Base-by-base conservation (phyloP, 805 yeast genomes). In the Cyberlindnera nakhonratchasimensis region DNA sequence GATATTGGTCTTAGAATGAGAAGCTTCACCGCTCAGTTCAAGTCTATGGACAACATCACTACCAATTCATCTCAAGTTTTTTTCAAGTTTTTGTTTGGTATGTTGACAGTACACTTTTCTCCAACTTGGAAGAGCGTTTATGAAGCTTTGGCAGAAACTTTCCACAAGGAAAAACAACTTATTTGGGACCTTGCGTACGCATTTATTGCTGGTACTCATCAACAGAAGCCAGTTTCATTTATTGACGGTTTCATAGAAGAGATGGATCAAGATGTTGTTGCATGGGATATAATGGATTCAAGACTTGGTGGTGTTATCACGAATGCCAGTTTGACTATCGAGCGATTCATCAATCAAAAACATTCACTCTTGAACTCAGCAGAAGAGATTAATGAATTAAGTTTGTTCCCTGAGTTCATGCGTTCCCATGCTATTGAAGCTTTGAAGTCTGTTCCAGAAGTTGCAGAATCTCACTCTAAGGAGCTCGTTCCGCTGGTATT, bases 41-140 rank as follows among this genome's bases (percentile, higher is more conserved):
- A 55, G 59, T 13, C 47, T 58, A 4, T 65, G 64, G 21, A 50
- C 51, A 10, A 62, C 48, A 45, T 29, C 23, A 11, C 42, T 51
- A 23, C 39, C 51, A 2, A 55, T 46, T 36, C 46, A 46, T 40
- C 63, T 50, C 31, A 45, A n/a, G 53, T 72, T 13, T 69, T 76
- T 24, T 66, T 75, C 29, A 70, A 68, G 18, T 79, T 72, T 52
- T 41, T 79, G 29, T 73, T 84, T 51, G 98, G 98, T 25, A 71
- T 85, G 46, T 63, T 90, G 32, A 70, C 87, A 4, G 80, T 80
- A 25, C 75, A 77, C 44, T 88, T 91, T 52, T 84, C 87, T 42
- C 98, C 98, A 1, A 72, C 84, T 12, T 89, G 96, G 96, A 74
- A 77, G 16, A 88, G 84, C 5, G 84, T 85, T 2, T 65, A 71